Evolutionary conservation across 768 basidiomycete genomes (phyloP), one percentile per base, ranked within the genome.

Genomic region (Hortiboletus flavorubellus): DNA sequence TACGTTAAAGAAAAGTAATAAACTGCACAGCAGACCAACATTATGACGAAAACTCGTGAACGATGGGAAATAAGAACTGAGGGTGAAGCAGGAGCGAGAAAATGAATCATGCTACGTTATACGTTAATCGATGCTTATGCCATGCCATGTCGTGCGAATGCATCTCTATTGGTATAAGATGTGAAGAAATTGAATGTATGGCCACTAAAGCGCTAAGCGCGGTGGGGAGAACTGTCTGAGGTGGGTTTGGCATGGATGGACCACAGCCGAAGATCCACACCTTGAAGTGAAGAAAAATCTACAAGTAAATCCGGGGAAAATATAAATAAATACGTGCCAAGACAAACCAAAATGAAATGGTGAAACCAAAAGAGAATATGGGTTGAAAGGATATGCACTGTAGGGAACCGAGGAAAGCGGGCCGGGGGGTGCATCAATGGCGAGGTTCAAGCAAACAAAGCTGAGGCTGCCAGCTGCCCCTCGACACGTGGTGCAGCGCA

Each of bases 391-490:
- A 45, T 38, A 26, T 46, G 23, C 8, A 30, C 11, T 26, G 26
- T 39, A 4, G 31, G 37, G 35, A 43, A 33, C n/a, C 30, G 6
- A 14, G 21, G 5, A 44, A 26, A 26, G 30, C 11, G 35, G 31
- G 21, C 14, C 26, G 23, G n/a, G 4, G 4, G 9, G 33, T 2
- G 2, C 5, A 56, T 65, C 46, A 69, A 46, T 5, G 57, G 30
- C 43, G 59, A 46, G 61, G 56, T n/a, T 37, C 42, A 21, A 56
- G 48, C 52, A 90, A 76, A 68, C 86, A 79, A 34, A 91, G 68
- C 46, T 85, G 79, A 23, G 87, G 87, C 59, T 91, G 89, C 89
- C 89, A 91, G 59, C 84, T 85, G 21, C 89, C 89, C 73, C 80
- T 81, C 5, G 87, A 89, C 52, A 91, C 88, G 56, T 88, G 88